Conservation (phyloP, 1,284 basidiomycete genomes). For the Ceratobasidium theobromae region DNA sequence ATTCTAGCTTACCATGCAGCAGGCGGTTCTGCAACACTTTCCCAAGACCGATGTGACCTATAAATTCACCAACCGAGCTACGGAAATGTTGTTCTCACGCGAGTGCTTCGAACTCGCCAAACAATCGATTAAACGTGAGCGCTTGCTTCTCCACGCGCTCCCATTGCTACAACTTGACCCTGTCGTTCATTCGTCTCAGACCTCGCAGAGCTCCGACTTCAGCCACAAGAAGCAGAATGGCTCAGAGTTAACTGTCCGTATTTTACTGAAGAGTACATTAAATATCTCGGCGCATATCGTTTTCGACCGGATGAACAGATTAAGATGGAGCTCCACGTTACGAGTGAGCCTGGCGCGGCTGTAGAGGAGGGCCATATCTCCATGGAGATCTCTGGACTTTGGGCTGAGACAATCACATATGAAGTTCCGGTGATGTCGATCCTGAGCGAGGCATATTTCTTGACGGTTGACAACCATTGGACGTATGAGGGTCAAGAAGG, state of each 20-base stretch:
- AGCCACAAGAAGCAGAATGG: constrained; percentile 66
- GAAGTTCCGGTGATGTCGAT: constrained; percentile 94
- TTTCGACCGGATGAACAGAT: constrained; percentile 83
- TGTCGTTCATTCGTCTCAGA: constrained; percentile 48
- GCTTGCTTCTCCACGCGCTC: background rate
- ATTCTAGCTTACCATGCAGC: constrained; percentile 91
- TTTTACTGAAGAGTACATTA: constrained; percentile 72
- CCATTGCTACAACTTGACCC: background rate
- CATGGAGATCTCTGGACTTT: constrained; percentile 74
- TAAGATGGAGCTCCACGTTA: constrained; percentile 59
- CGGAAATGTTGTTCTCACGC: constrained; percentile 69
- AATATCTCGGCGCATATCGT: constrained; percentile 68
- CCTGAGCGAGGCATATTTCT: constrained; percentile 77
- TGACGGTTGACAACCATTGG: constrained; percentile 77
- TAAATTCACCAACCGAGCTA: constrained; percentile 84
- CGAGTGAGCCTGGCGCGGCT: constrained; percentile 48
- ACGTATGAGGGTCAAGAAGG: constrained; percentile 77
- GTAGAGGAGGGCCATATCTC: constrained; percentile 67
- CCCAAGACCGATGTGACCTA: constrained; percentile 69
- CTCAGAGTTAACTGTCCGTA: constrained; percentile 74
- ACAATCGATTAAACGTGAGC: constrained; percentile 66
- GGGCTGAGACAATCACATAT: constrained; percentile 92
- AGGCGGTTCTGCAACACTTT: constrained; percentile 84
- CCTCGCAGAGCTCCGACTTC: constrained; percentile 66
- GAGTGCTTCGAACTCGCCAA: constrained; percentile 68